Evolutionary conservation across 2,329 filamentous ascomycete species (phyloP), one percentile per base, ranked within the genome.

Genomic region (Geosmithia flava): DNA sequence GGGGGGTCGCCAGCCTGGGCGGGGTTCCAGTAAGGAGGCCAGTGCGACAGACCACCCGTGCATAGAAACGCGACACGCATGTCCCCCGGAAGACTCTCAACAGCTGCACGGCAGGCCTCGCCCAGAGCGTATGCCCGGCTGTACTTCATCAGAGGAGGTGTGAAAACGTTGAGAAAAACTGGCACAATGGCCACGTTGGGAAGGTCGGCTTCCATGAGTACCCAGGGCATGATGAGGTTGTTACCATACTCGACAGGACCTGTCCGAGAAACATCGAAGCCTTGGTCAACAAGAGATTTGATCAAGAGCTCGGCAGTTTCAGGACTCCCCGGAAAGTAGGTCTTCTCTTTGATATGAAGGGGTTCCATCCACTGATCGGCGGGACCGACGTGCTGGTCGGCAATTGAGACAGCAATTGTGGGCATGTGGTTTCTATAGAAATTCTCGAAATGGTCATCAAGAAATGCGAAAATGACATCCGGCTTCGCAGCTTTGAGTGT

Each of bases 361-460:
- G 56, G 50, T 42, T 57, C 53, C 56, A 58, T 59, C 53, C 56
- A 58, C 48, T 60, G 57, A 49, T 59, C 57, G 19, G 59, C 59
- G 10, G 57, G 59, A 13, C 58, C 57, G 41, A 55, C 51, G 39
- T 59, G 56, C 16, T 50, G 43, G 11, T 57, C 51, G 15, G 59
- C 55, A 10, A 61, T 53, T 7, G 54, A 51, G 11, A 60, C 53
- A n/a, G 56, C 54, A 20, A 59, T 57, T 7, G 53, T 54, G 27
- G 56, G 58, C 53, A 58, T 59, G 46, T 57, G 54, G 40, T 56
- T 57, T 33, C 57, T 53, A 52, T 55, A 59, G 53, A 60, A 59
- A 47, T 59, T 61, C 45, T 59, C 56, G 48, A 59, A 61, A 47
- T 61, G 55, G 47, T 59, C 57, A 46, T 61, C 57, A 2, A 61